Evolutionary conservation across 169 alveolate genomes (phyloP).

Genomic region (Toxoplasma gondii): DNA sequence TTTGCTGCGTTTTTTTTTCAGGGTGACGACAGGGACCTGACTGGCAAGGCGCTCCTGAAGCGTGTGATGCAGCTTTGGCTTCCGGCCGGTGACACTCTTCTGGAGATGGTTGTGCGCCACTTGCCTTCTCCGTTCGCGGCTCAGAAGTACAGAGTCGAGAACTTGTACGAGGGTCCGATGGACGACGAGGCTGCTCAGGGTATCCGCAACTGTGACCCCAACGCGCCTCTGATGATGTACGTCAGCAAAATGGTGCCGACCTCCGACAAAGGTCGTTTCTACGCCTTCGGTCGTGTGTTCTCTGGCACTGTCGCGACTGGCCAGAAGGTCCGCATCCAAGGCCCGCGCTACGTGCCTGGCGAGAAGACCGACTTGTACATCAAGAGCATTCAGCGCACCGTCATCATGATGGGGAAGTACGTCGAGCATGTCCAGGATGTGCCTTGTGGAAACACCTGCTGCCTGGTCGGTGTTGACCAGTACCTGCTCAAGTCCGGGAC

Average conservation of each 20-base stretch:
- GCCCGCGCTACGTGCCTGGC: constrained; percentile 99
- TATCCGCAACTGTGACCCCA: constrained; percentile 96
- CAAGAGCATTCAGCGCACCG: constrained; percentile 98
- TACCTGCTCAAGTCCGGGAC: constrained; percentile 97
- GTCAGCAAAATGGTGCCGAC: constrained; percentile 99
- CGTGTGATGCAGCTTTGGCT: constrained; percentile 99
- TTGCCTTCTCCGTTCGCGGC: constrained; percentile 98
- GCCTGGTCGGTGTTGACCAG: constrained; percentile 99
- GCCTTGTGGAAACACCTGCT: constrained; percentile 99
- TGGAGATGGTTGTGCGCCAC: constrained; percentile 98
- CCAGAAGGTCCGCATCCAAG: constrained; percentile 96
- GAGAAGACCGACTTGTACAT: constrained; percentile 95
- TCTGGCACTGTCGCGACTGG: constrained; percentile 99
- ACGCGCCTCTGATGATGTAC: constrained; percentile 99
- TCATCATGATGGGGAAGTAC: constrained; percentile 98
- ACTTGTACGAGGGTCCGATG: constrained; percentile 98
- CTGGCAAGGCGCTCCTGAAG: constrained; percentile 97
- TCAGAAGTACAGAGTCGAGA: constrained; percentile 98
- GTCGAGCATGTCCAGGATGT: constrained; percentile 96
- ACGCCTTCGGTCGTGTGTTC: constrained; percentile 99
- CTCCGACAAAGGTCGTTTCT: constrained; percentile 98
- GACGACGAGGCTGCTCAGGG: constrained; percentile 98
- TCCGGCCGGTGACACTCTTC: constrained; percentile 98
- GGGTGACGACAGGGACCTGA: constrained; percentile 91
- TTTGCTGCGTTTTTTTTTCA: not conserved